Evolutionary conservation across 2,329 filamentous ascomycete species (phyloP).

Genomic region (Byssoonygena ceratinophila): DNA sequence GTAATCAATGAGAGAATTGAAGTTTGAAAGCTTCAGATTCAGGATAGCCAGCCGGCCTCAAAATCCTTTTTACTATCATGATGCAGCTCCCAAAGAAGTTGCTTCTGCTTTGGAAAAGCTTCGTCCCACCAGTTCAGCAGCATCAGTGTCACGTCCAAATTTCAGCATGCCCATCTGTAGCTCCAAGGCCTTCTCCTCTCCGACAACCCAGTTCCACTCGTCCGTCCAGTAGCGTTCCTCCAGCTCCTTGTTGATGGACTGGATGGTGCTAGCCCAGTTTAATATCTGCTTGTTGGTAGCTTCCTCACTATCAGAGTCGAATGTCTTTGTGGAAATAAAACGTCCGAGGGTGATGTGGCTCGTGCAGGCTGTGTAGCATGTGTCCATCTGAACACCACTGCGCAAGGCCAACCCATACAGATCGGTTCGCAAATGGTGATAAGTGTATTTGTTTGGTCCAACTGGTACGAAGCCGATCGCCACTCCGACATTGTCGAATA

Average conservation of each 20-base stretch:
- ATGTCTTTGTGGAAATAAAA: slow-evolving; percentile 7
- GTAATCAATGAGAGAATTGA: no score
- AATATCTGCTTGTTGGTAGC: neutral
- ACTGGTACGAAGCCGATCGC: slow-evolving; percentile 9
- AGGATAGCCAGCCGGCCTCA: no score
- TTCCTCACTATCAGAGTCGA: slow-evolving; percentile 1
- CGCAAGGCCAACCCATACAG: slow-evolving; percentile 7
- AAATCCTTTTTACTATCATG: no score
- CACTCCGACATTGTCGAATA: slow-evolving; percentile 11
- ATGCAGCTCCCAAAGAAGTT: no score
- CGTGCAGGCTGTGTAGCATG: slow-evolving; percentile 14
- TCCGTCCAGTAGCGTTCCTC: neutral
- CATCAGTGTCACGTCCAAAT: slow-evolving; percentile 8
- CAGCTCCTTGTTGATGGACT: slow-evolving; percentile 7
- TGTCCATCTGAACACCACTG: slow-evolving; percentile 9
- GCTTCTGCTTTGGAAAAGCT: no score
- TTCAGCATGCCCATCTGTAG: slow-evolving; percentile 14
- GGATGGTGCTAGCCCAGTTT: slow-evolving; percentile 8
- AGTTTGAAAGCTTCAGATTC: no score
- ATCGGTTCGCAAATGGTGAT: slow-evolving; percentile 11
- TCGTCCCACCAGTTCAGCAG: slow-evolving; percentile 8
- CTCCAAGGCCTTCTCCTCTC: slow-evolving; percentile 9
- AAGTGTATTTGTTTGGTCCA: slow-evolving; percentile 5
- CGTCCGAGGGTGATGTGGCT: slow-evolving; percentile 12
- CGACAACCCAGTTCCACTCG: slow-evolving; percentile 13